Evolutionary conservation across 2,329 filamentous ascomycete species (phyloP), one percentile per base, ranked within the genome.

Genomic region (Diaporthe sp.): DNA sequence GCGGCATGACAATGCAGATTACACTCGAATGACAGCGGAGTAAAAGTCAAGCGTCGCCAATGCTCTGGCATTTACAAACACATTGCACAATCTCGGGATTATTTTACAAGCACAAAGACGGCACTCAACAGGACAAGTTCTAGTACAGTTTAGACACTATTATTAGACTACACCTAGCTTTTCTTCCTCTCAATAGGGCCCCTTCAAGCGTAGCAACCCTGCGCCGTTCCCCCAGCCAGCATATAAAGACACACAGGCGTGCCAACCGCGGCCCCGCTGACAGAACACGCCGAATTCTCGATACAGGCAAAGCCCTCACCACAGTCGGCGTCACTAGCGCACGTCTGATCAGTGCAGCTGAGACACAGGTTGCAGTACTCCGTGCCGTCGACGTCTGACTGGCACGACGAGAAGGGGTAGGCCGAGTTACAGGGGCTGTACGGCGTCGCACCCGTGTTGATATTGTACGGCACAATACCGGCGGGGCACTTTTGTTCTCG

Each of bases 161-260:
- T 3, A 52, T 25, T 25, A 52, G 47, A 54, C 45, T 68, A 22
- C 33, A n/a, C 33, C 47, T 40, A 54, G 0, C 28, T 54, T 68
- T 40, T 52, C 22, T 30, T 4, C n/a, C 1, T 3, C n/a, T 38
- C 15, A 28, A 40, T n/a, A 52, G 9, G 0, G 8, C 5, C 2
- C 17, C 33, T 3, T 68, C 64, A 68, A 54, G 61, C 68, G n/a
- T 74, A 74, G 40, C 74, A 76, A 8, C 74, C 74, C 30, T 60
- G 45, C 15, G 19, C 45, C 22, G 33, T 17, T 6, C 74, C 72
- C 9, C 74, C 74, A 13, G 45, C 72, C 38, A 74, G 67, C 74
- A 76, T 76, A 13, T 76, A 76, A 30, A 76, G 55, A 40, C 74
- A 76, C 19, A 76, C 74, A 15, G 74, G 72, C 12, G 72, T 45